A percentile compares a stretch with the other conserved stretches of the same genome.
Conservation (phyloP, 2,329 filamentous ascomycete species). For the Penicillium verrucosum region DNA sequence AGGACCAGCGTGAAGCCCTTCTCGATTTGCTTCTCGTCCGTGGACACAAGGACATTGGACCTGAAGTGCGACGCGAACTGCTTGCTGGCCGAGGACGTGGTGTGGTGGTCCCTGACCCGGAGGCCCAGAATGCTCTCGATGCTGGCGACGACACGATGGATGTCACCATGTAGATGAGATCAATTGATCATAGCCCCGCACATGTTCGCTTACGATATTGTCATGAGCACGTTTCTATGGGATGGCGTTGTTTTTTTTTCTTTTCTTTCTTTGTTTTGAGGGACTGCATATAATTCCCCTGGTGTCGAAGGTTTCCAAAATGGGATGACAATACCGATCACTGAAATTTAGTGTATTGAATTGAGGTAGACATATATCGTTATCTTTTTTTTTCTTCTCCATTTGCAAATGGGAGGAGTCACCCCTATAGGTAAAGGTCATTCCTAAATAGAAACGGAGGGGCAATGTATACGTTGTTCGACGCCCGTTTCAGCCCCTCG, state of each 20-base stretch:
- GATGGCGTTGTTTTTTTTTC: constrained; percentile 23
- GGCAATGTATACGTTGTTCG: background rate
- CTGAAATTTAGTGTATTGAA: background rate
- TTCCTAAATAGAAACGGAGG: background rate
- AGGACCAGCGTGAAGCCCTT: constrained; percentile 87
- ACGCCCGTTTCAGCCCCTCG: background rate
- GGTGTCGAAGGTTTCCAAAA: constrained; percentile 17
- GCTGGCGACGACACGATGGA: constrained; percentile 91
- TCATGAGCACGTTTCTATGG: constrained; percentile 27
- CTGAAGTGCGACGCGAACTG: constrained; percentile 85
- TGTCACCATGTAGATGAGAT: constrained; percentile 48
- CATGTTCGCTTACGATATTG: constrained; percentile 24
- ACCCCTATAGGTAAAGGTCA: background rate
- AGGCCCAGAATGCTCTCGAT: constrained; percentile 58
- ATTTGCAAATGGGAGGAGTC: background rate
- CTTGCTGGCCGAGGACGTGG: constrained; percentile 84
- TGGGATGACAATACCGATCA: constrained; percentile 7
- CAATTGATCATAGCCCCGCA: constrained; percentile 11
- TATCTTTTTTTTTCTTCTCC: background rate
- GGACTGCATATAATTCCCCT: constrained; percentile 25
- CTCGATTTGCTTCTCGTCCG: constrained; percentile 80
- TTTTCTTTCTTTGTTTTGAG: constrained; percentile 16
- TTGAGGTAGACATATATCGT: constrained; percentile 1
- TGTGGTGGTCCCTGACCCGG: constrained; percentile 51
- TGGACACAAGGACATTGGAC: constrained; percentile 83